Evolutionary conservation across 345 rosid species (phyloP), one percentile per base, ranked within the genome.

Genomic region (Syzygium grande): DNA sequence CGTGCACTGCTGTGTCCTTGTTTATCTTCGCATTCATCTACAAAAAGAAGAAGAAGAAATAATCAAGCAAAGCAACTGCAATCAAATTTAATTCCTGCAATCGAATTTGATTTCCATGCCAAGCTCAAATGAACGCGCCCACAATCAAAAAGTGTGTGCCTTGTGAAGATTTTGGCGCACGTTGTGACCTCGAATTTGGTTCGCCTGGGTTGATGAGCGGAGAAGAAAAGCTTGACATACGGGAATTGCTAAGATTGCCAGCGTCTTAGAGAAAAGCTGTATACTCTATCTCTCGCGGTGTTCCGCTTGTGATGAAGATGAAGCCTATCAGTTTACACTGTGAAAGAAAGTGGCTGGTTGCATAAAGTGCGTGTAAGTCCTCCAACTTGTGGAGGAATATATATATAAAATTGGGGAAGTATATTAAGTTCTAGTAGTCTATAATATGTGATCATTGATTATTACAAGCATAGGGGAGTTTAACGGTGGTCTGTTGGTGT

Each of bases 1-100:
- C 99, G 90, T 97, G 99, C 68, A 95, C 86, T 25, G 92, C 87
- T 51, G 95, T 91, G 52, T 94, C 91, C n/a, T 91, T 90, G 88
- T 77, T 87, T 91, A 91, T 89, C 92, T 93, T 90, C 63, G 93
- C 89, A 89, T 92, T 91, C 89, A 89, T 34, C 93, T 94, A 91
- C 90, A 88, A 77, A 17, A 34, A 34, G n/a, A n/a, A 34, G 38
- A 52, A 19, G 38, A 79, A 87, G 58, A 25, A 27, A 41, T 13
- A 7, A 80, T 73, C 22, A 77, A 8, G 41, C 6, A 41, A 85
- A 87, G 46, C 25, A 68, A 38, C 79, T 34, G 79, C 46, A 21
- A 7, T 68, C 46, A 13, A 68, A 68, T 34, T 30, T 30, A 30
- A 65, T 65, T 2, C 78, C 23, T 43, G 46, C 38, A 34, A 34